Conservation (phyloP, 2,329 filamentous ascomycete genomes). For the Paraconiothyrium brasiliense region DNA sequence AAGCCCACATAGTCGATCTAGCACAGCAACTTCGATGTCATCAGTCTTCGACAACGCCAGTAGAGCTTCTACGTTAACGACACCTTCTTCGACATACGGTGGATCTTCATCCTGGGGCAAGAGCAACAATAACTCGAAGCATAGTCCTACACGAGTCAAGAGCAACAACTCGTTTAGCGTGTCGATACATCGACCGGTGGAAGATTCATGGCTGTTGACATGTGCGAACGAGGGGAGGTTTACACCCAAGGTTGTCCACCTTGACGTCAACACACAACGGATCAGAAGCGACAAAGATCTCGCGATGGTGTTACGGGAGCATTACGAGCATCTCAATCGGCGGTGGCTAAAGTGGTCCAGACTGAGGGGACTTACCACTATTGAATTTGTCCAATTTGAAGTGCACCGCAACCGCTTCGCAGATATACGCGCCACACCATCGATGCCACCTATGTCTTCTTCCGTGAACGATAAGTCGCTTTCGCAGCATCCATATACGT, state of each 20-base stretch:
- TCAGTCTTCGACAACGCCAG: conserved; percentile 40
- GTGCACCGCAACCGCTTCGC: conserved; percentile 53
- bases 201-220: conserved; percentile 49
- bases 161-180: conserved; percentile 39
- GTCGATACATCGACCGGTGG: conserved; percentile 26
- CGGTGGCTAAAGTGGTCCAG: conserved; percentile 44
- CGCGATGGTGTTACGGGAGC: conserved; percentile 43
- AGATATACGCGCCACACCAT: conserved; percentile 49
- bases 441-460: conserved; percentile 45
- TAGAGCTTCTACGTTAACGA: conserved; percentile 37
- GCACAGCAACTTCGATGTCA: conserved; percentile 37
- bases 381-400: conserved; percentile 53
- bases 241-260: conserved; percentile 50
- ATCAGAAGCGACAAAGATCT: conserved; percentile 50
- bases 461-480: conserved; percentile 27
- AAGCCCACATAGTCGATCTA: conserved; percentile 33
- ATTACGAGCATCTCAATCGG: conserved; percentile 46
- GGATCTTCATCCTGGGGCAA: conserved; percentile 32
- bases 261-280: conserved; percentile 44
- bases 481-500: conserved; percentile 45
- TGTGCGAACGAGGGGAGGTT: conserved; percentile 50
- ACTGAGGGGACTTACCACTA: conserved; percentile 47
- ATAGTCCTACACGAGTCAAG: conserved; percentile 35
- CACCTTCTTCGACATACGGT: conserved; percentile 41
- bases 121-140: conserved; percentile 28